Percentiles rank a stretch among this genome's conserved stretches.
phyloP scores from a whole-genome alignment of 805 yeast genomes.

The Lipomyces sp. region DNA sequence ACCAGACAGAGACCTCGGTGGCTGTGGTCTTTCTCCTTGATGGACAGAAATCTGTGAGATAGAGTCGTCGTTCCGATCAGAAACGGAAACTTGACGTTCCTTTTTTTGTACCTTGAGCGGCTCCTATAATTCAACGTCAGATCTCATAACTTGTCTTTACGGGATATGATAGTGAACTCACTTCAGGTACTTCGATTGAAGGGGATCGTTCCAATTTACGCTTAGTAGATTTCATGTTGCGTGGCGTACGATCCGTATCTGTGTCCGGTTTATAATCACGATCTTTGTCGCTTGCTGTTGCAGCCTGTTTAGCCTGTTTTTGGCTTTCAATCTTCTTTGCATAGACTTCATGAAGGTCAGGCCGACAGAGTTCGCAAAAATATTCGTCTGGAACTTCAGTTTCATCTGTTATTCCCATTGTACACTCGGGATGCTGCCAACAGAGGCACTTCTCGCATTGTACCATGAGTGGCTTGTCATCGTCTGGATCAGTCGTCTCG shows the following conservation, averaged over 20 bases:
- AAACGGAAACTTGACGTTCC: background rate
- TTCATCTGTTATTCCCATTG: constrained; percentile 53
- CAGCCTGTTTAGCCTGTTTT: background rate
- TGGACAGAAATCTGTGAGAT: background rate
- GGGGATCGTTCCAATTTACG: background rate
- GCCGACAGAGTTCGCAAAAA: constrained; percentile 58
- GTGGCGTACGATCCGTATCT: background rate
- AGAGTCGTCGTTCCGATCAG: background rate
- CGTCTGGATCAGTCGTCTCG: constrained; percentile 40
- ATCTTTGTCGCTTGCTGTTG: background rate
- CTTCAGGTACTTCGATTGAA: background rate
- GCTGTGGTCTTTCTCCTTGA: constrained; percentile 11
- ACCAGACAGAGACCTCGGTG: background rate
- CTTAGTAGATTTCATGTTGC: background rate
- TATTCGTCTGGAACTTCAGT: constrained; percentile 58
- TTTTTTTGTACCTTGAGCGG: background rate
- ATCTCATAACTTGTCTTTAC: background rate
- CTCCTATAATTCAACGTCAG: background rate
- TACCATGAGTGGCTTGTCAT: constrained; percentile 57
- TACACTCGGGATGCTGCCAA: constrained; percentile 74
- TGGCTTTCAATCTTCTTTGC: constrained; percentile 5
- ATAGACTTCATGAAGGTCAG: constrained; percentile 37
- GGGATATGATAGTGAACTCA: background rate
- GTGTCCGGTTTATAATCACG: background rate
- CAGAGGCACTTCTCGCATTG: constrained; percentile 67